phyloP scores from a whole-genome alignment of 2,329 filamentous ascomycete species.

The Ophiocordyceps robertsii region DNA sequence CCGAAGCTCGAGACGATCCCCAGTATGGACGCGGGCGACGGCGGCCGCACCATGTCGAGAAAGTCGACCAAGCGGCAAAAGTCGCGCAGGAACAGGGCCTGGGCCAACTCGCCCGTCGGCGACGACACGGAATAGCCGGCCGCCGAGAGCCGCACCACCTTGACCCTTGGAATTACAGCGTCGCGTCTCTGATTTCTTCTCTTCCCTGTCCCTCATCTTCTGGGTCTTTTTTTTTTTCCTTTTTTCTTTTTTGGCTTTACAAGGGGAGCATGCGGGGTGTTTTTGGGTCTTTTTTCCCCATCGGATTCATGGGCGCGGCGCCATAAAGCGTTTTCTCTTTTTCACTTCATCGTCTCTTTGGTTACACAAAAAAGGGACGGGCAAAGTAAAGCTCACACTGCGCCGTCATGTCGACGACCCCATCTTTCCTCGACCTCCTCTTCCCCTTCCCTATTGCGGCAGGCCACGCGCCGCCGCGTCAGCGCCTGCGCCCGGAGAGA shows the following conservation, averaged over 20 bases:
- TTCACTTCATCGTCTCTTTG: background rate
- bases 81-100: constrained; percentile 14
- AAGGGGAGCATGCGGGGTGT: constrained; percentile 3
- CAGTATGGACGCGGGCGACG: constrained; percentile 22
- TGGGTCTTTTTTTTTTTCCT: constrained; percentile 1
- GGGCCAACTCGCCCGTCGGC: constrained; percentile 22
- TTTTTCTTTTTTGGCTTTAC: constrained; percentile 5
- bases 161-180: background rate
- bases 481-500: background rate
- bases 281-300: background rate
- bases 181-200: constrained; percentile 3
- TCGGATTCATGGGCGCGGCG: constrained; percentile 4
- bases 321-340: constrained; percentile 8
- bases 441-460: background rate
- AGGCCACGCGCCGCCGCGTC: background rate
- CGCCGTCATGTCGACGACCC: background rate
- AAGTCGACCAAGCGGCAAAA: constrained; percentile 16
- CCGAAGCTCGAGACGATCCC: constrained; percentile 33
- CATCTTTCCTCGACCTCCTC: background rate
- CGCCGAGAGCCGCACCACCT: too few species aligned
- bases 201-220: background rate
- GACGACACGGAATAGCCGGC: constrained; percentile 20
- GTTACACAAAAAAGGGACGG: background rate
- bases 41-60: constrained; percentile 14
- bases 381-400: background rate